Conservation (phyloP, 169 alveolate genomes). For the Pseudocohnilembus persalinus region DNA sequence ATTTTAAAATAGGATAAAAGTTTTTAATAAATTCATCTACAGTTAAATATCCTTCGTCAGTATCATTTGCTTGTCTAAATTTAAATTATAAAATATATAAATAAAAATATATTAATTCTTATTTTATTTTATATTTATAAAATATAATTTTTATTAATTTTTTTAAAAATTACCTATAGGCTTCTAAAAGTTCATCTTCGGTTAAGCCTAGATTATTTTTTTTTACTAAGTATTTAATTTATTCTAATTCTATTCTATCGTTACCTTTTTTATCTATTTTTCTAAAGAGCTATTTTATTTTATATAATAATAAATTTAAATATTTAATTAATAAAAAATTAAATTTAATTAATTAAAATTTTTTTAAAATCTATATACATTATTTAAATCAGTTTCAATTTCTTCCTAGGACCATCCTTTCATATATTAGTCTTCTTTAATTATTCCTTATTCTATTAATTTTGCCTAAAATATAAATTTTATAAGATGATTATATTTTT, state of each 20-base stretch:
- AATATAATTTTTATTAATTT: too few species aligned
- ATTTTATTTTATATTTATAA: too few species aligned
- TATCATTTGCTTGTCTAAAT: not conserved
- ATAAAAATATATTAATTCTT: too few species aligned
- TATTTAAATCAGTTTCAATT: not conserved
- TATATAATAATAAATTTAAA: too few species aligned
- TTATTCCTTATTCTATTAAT: conserved; percentile 10
- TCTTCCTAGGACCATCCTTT: conserved; percentile 35
- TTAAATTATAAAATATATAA: too few species aligned
- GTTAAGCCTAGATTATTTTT: conserved; percentile 1
- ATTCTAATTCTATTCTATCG: conserved; percentile 4
- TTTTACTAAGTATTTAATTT: conserved; percentile 5
- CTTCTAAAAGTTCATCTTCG: conserved; percentile 10
- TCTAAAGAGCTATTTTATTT: not conserved
- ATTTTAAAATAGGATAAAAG: conserved; percentile 7
- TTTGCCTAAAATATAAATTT: not conserved
- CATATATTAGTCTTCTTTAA: conserved; percentile 11
- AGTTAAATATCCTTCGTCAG: conserved; percentile 4
- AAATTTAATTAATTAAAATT: not conserved
- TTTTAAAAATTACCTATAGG: not conserved
- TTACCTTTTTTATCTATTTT: conserved; percentile 1
- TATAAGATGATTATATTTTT: not conserved
- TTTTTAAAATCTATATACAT: not conserved
- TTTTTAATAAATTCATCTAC: conserved; percentile 4
- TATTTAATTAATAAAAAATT: not conserved